These are phyloP conservation scores for Grammothele lineata DNA, from an alignment of 768 basidiomycete species.

Conservation along the genomic window DNA sequence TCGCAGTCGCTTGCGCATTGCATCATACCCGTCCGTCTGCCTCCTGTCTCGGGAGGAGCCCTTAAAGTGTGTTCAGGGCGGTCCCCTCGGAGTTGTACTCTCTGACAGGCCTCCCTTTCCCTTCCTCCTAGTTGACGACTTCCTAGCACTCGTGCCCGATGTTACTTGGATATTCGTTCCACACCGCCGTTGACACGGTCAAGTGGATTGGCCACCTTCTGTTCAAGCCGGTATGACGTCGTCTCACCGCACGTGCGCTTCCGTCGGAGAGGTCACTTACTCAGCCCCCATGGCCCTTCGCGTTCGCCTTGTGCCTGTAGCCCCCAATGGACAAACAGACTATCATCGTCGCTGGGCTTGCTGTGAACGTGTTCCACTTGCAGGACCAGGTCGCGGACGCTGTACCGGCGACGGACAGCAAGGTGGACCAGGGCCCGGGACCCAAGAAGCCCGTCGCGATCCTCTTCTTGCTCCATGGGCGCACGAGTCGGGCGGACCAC, in stretches of 20 bases:
- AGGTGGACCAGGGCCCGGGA: not conserved
- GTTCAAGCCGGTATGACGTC: not conserved
- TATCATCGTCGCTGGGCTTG: conserved; percentile 24
- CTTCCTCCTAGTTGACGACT: too few relatives aligned
- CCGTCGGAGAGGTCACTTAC: too few relatives aligned
- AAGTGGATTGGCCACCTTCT: not conserved
- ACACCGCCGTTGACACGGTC: not conserved
- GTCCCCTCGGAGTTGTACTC: too few relatives aligned
- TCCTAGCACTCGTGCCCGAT: not conserved
- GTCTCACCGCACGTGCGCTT: too few relatives aligned
- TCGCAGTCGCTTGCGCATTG: not conserved
- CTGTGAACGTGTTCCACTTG: conserved; percentile 23
- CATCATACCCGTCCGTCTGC: not conserved
- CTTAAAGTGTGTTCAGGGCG: too few relatives aligned
- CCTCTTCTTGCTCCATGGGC: conserved; percentile 45
- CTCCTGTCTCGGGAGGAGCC: too few relatives aligned
- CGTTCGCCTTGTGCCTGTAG: not conserved
- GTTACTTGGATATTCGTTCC: not conserved
- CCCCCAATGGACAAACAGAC: conserved; percentile 13
- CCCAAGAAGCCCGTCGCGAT: conserved; percentile 26
- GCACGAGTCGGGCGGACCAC: conserved; percentile 29
- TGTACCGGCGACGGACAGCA: conserved; percentile 7
- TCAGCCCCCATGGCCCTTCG: too few relatives aligned
- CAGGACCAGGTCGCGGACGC: conserved; percentile 20
- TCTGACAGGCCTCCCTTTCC: too few relatives aligned